Base-by-base conservation (phyloP, 345 rosid genomes). In the Camelina laxa region DNA sequence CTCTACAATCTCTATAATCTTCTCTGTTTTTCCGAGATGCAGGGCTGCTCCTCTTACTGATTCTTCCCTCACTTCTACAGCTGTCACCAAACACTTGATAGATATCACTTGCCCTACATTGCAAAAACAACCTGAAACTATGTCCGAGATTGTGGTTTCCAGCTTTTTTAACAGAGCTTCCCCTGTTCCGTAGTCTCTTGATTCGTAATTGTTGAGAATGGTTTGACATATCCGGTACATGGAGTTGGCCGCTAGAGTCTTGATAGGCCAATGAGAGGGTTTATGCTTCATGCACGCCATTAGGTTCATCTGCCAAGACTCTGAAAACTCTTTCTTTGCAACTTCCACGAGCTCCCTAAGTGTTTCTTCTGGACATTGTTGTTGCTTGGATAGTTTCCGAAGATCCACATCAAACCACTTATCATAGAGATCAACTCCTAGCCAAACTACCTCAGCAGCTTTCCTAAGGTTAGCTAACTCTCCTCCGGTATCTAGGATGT, bases 361-460 rank as follows among this genome's bases (percentile, higher is more conserved):
- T 30, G 82, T 81, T 64, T 88, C 92, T 76, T 65, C 87, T 5
- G 86, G 74, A 69, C 35, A 70, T 64, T 56, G 69, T 45, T 80
- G 67, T 60, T 84, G 83, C 51, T 39, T 16, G 4, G 89, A 81
- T 59, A 85, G 78, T 74, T 85, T 83, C 16, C 36, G 65, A 70
- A 94, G 91, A 75, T 91, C 91, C 27, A 91, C 78, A 74, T 84
- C 87, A 9, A 86, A 79, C 95, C 97, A 90, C 60, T 80, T 84
- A 39, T 80, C 89, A 76, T 84, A 85, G 60, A 85, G 84, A 79
- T 94, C 96, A 33, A 88, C 79, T 45, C 81, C 88, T 44, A 83
- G 67, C 93, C 96, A 91, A 41, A 87, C 84, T 12, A 79, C 62
- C 45, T 82, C 81, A 35, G 95, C 95, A 33, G 92, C 89, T 70